Evolutionary conservation across 306 rosid species (phyloP).

Genomic region (Vicia sativa): DNA sequence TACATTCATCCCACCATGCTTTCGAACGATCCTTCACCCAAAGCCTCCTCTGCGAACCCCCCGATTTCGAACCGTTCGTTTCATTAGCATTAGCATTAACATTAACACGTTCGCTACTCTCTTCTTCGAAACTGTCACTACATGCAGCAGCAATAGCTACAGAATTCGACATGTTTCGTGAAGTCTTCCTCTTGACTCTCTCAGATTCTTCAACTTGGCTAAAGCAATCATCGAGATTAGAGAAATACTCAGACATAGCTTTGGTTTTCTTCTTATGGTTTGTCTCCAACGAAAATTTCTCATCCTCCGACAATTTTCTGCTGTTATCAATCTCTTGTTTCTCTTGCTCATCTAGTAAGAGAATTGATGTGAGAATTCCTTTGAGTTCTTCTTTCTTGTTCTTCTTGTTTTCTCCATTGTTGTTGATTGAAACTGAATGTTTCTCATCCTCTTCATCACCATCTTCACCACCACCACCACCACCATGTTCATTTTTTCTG

Average conservation of each 20-base stretch:
- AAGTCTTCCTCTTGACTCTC: constrained; percentile 50
- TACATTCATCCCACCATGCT: constrained; percentile 98
- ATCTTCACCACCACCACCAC: constrained; percentile 15
- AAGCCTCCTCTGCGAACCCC: constrained; percentile 59
- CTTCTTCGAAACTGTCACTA: constrained; percentile 39
- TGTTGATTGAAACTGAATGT: constrained; percentile 10
- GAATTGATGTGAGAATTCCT: constrained; percentile 63
- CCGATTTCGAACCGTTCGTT: constrained; percentile 23
- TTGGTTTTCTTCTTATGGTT: constrained; percentile 58
- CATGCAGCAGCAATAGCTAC: constrained; percentile 39
- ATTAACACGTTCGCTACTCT: constrained; percentile 5
- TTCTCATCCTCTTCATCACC: background rate
- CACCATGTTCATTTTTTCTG: constrained; percentile 36
- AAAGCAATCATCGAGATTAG: constrained; percentile 50
- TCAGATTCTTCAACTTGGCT: constrained; percentile 60
- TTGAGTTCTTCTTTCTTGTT: constrained; percentile 52
- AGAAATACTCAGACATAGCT: constrained; percentile 55
- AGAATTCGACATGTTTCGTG: constrained; percentile 48
- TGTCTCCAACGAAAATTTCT: constrained; percentile 45
- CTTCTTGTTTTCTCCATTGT: constrained; percentile 36
- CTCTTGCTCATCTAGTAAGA: constrained; percentile 64
- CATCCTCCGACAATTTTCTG: constrained; percentile 52
- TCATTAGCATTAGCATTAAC: background rate
- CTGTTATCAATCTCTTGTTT: constrained; percentile 50
- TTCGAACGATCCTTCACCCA: constrained; percentile 97